A percentile compares a stretch with the other conserved stretches of the same genome.
These are phyloP conservation scores for Chrysopogon serrulatus DNA, from an alignment of 176 grass and related monocot species.

Conservation along the genomic window DNA sequence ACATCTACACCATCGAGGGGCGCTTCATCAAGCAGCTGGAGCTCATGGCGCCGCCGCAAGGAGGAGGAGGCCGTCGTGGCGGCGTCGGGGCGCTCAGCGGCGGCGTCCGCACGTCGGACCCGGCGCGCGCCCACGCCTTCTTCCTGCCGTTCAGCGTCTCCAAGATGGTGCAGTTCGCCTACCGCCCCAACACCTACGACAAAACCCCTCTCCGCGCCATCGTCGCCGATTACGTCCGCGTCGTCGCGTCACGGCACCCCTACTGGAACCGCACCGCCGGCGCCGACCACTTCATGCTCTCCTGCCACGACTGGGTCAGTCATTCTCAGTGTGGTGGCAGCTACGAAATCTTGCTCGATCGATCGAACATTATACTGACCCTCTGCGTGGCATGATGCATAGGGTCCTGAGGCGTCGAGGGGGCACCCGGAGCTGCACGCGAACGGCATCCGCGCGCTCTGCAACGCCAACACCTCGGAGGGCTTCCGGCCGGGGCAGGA, in stretches of 20 bases:
- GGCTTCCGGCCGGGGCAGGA: conserved; percentile 62
- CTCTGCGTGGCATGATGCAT: too few species aligned
- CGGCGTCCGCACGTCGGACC: conserved; percentile 41
- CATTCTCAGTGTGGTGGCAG: too few species aligned
- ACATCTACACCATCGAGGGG: conserved; percentile 80
- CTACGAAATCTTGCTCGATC: too few species aligned
- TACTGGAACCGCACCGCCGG: conserved; percentile 76
- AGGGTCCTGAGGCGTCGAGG: conserved; percentile 53
- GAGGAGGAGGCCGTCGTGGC: too few species aligned
- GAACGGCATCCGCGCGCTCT: conserved; percentile 64
- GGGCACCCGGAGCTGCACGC: conserved; percentile 39
- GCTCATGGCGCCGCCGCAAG: conserved; percentile 24
- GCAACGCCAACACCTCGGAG: conserved; percentile 80
- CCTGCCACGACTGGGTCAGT: conserved; percentile 78
- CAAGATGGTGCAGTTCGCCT: conserved; percentile 48
- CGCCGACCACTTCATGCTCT: conserved; percentile 87
- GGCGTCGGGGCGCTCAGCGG: fast-evolving
- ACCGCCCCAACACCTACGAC: conserved; percentile 24
- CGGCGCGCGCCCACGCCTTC: conserved; percentile 44
- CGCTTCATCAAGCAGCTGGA: conserved; percentile 79
- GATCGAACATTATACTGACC: too few species aligned
- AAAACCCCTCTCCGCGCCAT: conserved; percentile 6
- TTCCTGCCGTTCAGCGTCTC: conserved; percentile 70
- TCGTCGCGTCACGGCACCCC: conserved; percentile 48
- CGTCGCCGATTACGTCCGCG: conserved; percentile 64